Evolutionary conservation across 2,329 filamentous ascomycete genomes (phyloP).

Genomic region (Diaporthe vexans): DNA sequence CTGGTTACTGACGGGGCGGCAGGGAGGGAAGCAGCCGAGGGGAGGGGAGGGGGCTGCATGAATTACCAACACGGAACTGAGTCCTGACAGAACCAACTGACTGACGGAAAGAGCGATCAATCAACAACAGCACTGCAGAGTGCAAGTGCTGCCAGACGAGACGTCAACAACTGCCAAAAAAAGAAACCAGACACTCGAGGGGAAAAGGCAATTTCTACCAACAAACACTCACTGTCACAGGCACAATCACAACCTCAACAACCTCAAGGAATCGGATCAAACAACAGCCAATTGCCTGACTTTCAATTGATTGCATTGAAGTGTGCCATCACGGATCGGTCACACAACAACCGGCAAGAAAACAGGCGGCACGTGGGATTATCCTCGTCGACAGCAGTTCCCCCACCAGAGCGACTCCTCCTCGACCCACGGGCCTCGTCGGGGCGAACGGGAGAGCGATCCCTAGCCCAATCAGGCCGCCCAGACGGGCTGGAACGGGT

Average conservation of each 20-base stretch:
- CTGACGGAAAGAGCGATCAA: neutral
- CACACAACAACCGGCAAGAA: neutral
- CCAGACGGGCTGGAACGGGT: neutral
- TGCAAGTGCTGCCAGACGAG: too few species aligned
- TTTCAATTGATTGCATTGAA: neutral
- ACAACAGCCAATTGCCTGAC: neutral
- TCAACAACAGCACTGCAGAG: too few species aligned
- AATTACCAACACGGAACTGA: neutral
- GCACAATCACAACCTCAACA: neutral
- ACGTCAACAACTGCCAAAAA: too few species aligned
- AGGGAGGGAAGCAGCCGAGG: slow-evolving; percentile 22
- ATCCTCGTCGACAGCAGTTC: neutral
- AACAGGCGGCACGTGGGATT: slow-evolving; percentile 24
- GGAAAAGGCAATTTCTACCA: neutral
- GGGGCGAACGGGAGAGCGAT: slow-evolving; percentile 7
- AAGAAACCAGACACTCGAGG: too few species aligned
- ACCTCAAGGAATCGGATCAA: neutral
- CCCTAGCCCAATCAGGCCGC: slow-evolving; percentile 26
- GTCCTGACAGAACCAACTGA: too few species aligned
- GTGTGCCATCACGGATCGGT: slow-evolving; percentile 6
- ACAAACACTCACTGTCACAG: slow-evolving; percentile 1
- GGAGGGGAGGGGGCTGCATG: slow-evolving; percentile 27
- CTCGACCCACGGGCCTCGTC: slow-evolving; percentile 23
- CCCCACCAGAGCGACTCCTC: slow-evolving; percentile 11
- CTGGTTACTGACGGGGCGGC: neutral